Percentiles rank a stretch among this genome's conserved stretches.
Conservation (phyloP, 441 rosid species). For the Gossypium gossypioides region DNA sequence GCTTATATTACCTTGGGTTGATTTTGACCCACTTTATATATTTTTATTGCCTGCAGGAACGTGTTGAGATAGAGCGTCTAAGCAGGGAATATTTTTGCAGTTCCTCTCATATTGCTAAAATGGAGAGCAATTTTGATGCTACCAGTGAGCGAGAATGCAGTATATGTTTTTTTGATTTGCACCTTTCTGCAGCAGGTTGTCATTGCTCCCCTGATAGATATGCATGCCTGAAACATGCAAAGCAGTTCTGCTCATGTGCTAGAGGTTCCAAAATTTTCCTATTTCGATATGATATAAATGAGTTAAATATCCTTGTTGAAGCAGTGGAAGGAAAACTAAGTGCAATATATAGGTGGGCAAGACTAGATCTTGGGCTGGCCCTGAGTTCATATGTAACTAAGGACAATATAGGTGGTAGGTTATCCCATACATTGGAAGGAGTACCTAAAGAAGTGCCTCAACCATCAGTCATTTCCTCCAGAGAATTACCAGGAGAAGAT, state of each 20-base stretch:
- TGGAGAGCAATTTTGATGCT: constrained; percentile 87
- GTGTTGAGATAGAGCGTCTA: constrained; percentile 69
- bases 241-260: constrained; percentile 73
- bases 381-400: constrained; percentile 46
- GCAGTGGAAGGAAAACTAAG: constrained; percentile 96
- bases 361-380: constrained; percentile 86
- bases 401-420: constrained; percentile 33
- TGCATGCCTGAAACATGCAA: constrained; percentile 84
- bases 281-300: constrained; percentile 75
- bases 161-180: constrained; percentile 84
- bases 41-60: constrained; percentile 36
- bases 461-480: constrained; percentile 22
- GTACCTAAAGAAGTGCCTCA: constrained; percentile 29
- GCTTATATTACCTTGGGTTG: constrained; percentile 1
- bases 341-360: constrained; percentile 95
- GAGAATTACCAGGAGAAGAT: constrained; percentile 32
- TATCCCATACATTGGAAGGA: constrained; percentile 32
- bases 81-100: constrained; percentile 60
- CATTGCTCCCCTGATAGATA: constrained; percentile 84
- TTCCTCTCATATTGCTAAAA: constrained; percentile 60
- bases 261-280: constrained; percentile 63
- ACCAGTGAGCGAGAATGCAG: constrained; percentile 84
- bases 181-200: constrained; percentile 96
- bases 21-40: constrained; percentile 12
- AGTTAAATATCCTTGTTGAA: constrained; percentile 78